These are phyloP conservation scores for Scytalidium sp. DNA, from an alignment of 2,329 filamentous ascomycete species.

Conservation along the genomic window DNA sequence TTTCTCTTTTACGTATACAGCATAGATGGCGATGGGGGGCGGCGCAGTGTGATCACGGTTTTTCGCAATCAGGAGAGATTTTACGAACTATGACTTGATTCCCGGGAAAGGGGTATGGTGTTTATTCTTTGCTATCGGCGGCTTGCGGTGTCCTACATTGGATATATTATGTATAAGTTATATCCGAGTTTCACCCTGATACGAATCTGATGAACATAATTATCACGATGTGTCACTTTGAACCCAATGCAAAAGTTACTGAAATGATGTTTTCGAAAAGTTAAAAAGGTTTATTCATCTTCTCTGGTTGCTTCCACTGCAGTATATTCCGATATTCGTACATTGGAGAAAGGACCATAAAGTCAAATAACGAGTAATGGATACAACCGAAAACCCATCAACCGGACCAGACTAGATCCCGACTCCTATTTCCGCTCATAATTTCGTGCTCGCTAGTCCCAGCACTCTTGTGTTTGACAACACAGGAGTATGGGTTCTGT, in stretches of 20 bases:
- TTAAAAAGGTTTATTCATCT: not conserved
- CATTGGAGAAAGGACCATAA: not conserved
- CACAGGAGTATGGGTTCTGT: too few species aligned
- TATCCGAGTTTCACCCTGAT: too few species aligned
- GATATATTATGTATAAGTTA: not conserved
- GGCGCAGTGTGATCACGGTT: not conserved
- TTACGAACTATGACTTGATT: not conserved
- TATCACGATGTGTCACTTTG: too few species aligned
- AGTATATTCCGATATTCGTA: constrained; percentile 3
- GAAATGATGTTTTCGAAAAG: not conserved
- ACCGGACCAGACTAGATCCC: not conserved
- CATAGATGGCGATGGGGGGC: not conserved
- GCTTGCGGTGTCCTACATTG: not conserved
- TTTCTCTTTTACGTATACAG: not conserved
- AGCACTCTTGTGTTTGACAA: not conserved
- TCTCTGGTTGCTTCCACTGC: constrained; percentile 4
- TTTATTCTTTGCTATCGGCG: too few species aligned
- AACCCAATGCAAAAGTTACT: too few species aligned
- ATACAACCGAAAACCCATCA: not conserved
- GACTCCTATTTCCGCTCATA: not conserved
- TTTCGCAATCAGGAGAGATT: not conserved
- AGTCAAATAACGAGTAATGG: not conserved
- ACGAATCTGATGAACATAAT: too few species aligned
- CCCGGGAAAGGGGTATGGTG: not conserved
- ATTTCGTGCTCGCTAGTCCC: not conserved